These are phyloP conservation scores for Dioszegia crocea DNA, from an alignment of 768 basidiomycete genomes.

Conservation along the genomic window DNA sequence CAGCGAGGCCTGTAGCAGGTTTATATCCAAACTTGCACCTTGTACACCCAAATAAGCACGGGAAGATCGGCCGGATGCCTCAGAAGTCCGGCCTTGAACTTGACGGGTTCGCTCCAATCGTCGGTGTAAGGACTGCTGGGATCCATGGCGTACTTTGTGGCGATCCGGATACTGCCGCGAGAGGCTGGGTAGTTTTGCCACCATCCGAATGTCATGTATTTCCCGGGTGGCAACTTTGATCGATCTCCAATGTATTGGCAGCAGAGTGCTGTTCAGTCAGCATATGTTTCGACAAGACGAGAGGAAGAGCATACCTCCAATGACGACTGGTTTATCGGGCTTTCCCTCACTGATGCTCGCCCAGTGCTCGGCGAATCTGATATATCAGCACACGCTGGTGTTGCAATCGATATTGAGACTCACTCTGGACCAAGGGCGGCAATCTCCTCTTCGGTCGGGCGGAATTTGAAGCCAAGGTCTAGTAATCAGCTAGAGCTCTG, in stretches of 20 bases:
- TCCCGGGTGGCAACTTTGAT: conserved; percentile 2
- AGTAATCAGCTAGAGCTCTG: not conserved
- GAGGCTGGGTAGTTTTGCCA: conserved; percentile 13
- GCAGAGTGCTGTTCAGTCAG: conserved; percentile 9
- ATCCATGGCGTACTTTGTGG: too few relatives aligned
- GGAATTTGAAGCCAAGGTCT: conserved; percentile 19
- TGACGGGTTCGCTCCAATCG: too few relatives aligned
- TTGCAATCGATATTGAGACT: not conserved
- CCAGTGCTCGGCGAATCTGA: conserved; percentile 13
- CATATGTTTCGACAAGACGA: too few relatives aligned
- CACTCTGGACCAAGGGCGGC: conserved; percentile 11
- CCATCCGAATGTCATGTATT: conserved; percentile 15
- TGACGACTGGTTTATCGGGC: conserved; percentile 16
- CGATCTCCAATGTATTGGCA: conserved; percentile 16
- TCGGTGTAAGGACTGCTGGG: too few relatives aligned
- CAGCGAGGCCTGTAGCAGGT: not conserved
- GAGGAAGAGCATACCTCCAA: conserved; percentile 7
- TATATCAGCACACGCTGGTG: not conserved
- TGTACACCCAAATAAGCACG: conserved; percentile 17
- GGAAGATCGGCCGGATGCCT: conserved; percentile 21
- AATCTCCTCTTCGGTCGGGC: conserved; percentile 17
- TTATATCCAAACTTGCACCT: conserved; percentile 6
- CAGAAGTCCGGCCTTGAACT: conserved; percentile 20
- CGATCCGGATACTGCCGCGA: conserved; percentile 23
- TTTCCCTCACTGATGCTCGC: conserved; percentile 4